Conservation (phyloP, 73 alveolate genomes). For the Tetrahymena elliotti region DNA sequence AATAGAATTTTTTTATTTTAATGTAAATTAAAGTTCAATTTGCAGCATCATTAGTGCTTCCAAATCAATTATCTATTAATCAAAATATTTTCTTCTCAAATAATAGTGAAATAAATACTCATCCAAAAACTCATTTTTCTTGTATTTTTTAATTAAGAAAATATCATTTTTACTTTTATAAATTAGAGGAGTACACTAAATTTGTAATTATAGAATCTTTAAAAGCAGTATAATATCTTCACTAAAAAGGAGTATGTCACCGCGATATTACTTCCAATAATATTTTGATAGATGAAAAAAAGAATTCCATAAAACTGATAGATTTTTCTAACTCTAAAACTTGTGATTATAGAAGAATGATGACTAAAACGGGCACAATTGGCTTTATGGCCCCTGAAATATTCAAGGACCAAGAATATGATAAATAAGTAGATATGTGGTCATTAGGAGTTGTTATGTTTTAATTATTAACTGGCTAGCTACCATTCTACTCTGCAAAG, state of each 20-base stretch:
- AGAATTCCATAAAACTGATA: background rate
- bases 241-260: background rate
- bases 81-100: background rate
- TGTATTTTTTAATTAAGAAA: no score
- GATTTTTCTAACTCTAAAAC: background rate
- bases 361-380: slow-evolving; percentile 56
- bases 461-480: slow-evolving; percentile 52
- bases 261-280: background rate
- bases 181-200: background rate
- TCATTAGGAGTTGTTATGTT: slow-evolving; percentile 58
- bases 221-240: background rate
- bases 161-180: background rate
- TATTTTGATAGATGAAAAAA: background rate
- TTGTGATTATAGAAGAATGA: background rate
- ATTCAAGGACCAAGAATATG: slow-evolving; percentile 47
- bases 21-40: background rate
- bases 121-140: background rate
- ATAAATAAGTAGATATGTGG: slow-evolving; percentile 55
- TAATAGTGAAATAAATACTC: no score
- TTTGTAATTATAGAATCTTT: background rate
- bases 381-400: slow-evolving; percentile 75
- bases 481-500: background rate
- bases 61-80: no score
- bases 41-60: background rate
- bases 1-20: background rate